Conservation (phyloP, 2,329 filamentous ascomycete genomes). For the Diaporthe nobilis region DNA sequence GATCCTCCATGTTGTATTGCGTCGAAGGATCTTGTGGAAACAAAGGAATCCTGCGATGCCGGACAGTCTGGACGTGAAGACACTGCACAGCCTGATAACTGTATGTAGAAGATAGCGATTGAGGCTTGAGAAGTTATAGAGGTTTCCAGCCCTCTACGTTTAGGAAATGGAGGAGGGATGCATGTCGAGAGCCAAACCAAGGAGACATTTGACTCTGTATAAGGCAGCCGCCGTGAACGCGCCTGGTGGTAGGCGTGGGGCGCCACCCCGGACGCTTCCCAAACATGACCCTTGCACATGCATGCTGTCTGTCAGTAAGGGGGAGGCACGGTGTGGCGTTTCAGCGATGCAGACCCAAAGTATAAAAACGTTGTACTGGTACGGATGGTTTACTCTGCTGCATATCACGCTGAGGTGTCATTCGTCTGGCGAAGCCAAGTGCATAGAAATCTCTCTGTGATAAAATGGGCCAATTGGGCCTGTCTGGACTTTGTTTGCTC, state of each 20-base stretch:
- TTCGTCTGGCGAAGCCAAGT: not conserved
- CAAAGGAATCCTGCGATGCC: not conserved
- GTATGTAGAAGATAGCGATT: not conserved
- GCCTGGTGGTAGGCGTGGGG: slow-evolving; percentile 1
- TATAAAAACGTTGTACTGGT: not conserved
- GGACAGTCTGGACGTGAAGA: not conserved
- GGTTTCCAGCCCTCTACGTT: not conserved
- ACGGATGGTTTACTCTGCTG: not conserved
- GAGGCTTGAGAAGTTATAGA: too few species aligned
- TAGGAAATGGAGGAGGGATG: not conserved
- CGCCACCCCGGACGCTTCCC: slow-evolving; percentile 15
- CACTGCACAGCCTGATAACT: too few species aligned
- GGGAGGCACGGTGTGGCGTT: not conserved
- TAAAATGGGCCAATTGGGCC: too few species aligned
- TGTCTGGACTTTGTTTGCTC: not conserved
- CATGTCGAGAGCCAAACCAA: not conserved
- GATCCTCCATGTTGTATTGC: not conserved
- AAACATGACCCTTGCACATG: slow-evolving; percentile 8
- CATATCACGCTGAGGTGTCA: not conserved
- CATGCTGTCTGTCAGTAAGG: not conserved
- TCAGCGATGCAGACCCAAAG: not conserved
- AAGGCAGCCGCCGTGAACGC: not conserved
- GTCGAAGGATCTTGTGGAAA: too few species aligned
- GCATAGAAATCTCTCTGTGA: not conserved
- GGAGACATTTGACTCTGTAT: not conserved